phyloP scores from a whole-genome alignment of 2,329 filamentous ascomycete species.

The Hawksworthiomyces lignivorus region DNA sequence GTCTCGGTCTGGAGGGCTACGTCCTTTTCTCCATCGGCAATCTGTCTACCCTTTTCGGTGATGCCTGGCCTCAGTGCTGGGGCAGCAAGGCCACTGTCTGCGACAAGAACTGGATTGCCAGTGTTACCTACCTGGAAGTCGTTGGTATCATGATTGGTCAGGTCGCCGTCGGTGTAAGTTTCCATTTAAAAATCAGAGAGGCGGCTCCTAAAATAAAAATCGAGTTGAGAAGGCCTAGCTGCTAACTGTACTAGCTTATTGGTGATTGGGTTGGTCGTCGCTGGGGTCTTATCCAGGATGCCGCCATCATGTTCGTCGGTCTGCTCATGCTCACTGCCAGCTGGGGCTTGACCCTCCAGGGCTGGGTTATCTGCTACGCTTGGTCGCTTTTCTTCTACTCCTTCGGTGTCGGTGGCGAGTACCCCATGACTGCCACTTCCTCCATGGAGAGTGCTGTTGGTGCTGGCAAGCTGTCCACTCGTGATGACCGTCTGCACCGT shows the following conservation, averaged over 20 bases:
- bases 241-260: constrained; percentile 34
- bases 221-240: background rate
- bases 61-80: constrained; percentile 77
- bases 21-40: constrained; percentile 97
- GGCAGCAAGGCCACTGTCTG: constrained; percentile 50
- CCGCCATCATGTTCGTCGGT: constrained; percentile 87
- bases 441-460: constrained; percentile 88
- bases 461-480: constrained; percentile 80
- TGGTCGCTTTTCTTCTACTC: constrained; percentile 91
- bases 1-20: constrained; percentile 88
- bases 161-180: constrained; percentile 69
- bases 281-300: constrained; percentile 94
- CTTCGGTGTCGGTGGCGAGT: constrained; percentile 71
- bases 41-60: constrained; percentile 70
- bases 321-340: constrained; percentile 84
- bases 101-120: constrained; percentile 69
- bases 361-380: constrained; percentile 95
- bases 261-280: constrained; percentile 77
- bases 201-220: background rate
- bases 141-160: constrained; percentile 93
- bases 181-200: no score
- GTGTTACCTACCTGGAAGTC: constrained; percentile 87
- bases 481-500: constrained; percentile 88
- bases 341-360: constrained; percentile 80
- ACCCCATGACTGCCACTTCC: constrained; percentile 92